Percentiles rank a stretch among this genome's conserved stretches.
phyloP scores from a whole-genome alignment of 306 rosid genomes.

The Erythrophleum fordii region DNA sequence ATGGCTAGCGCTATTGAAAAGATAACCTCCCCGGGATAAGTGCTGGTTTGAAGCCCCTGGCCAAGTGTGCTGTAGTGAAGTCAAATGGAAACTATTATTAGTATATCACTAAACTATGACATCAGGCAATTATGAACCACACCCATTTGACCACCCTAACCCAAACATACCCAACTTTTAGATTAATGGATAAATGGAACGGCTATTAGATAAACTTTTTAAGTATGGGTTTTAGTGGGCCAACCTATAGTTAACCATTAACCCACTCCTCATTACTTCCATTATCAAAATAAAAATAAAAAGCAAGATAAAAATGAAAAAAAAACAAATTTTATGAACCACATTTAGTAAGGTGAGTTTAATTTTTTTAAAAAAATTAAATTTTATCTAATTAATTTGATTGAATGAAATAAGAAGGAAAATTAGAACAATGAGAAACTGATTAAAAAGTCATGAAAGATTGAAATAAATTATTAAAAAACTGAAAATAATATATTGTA shows the following conservation, averaged over 20 bases:
- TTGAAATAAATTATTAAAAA: neutral
- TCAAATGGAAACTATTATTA: constrained; percentile 23
- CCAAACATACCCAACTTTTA: neutral
- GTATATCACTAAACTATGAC: neutral
- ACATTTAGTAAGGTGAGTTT: neutral
- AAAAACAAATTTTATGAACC: neutral
- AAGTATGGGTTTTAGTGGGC: neutral
- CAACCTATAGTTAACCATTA: neutral
- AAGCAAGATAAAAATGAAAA: too few relatives aligned
- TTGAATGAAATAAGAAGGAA: neutral
- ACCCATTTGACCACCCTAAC: neutral
- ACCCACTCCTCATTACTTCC: neutral
- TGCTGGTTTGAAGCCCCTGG: constrained; percentile 86
- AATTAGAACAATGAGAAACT: neutral
- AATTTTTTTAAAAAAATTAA: too few relatives aligned
- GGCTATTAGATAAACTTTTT: neutral
- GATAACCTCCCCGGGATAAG: constrained; percentile 77
- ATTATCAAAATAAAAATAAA: neutral
- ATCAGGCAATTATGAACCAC: neutral
- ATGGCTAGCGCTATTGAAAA: constrained; percentile 84
- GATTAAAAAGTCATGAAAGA: neutral
- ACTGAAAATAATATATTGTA: neutral
- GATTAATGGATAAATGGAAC: neutral
- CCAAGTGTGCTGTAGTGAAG: constrained; percentile 75
- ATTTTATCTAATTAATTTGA: too few relatives aligned